These are phyloP conservation scores for Phaffomyces opuntiae DNA, from an alignment of 805 yeast species.

Conservation along the genomic window DNA sequence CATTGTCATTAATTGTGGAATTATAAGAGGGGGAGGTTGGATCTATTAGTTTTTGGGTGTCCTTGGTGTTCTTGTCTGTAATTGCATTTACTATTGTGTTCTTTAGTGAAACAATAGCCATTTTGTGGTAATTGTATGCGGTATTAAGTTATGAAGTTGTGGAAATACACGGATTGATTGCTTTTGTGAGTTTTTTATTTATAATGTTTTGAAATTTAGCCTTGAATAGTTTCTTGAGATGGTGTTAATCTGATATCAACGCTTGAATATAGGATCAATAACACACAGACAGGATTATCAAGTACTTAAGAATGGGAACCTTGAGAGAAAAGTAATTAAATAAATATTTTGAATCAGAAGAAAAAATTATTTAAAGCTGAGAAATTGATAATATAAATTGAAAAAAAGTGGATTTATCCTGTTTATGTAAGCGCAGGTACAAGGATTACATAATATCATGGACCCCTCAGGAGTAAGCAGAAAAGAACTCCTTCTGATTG, in stretches of 20 bases:
- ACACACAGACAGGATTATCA: no score
- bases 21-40: conserved; percentile 11
- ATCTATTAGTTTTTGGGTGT: conserved; percentile 9
- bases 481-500: conserved; percentile 1
- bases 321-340: no score
- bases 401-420: no score
- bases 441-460: neutral
- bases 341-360: no score
- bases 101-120: conserved; percentile 22
- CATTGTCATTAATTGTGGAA: conserved; percentile 3
- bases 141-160: no score
- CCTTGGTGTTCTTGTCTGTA: conserved; percentile 1
- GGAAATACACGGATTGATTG: no score
- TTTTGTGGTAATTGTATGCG: neutral
- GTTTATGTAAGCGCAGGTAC: neutral
- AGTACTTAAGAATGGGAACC: no score
- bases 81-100: conserved; percentile 18
- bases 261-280: no score
- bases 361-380: neutral
- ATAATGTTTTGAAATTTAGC: no score
- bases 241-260: no score
- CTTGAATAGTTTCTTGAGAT: no score
- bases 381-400: neutral
- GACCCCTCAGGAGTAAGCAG: conserved; percentile 6
- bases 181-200: no score